Evolutionary conservation across 2,329 filamentous ascomycete genomes (phyloP), one percentile per base, ranked within the genome.

Genomic region (Rugonectria rugulosa): DNA sequence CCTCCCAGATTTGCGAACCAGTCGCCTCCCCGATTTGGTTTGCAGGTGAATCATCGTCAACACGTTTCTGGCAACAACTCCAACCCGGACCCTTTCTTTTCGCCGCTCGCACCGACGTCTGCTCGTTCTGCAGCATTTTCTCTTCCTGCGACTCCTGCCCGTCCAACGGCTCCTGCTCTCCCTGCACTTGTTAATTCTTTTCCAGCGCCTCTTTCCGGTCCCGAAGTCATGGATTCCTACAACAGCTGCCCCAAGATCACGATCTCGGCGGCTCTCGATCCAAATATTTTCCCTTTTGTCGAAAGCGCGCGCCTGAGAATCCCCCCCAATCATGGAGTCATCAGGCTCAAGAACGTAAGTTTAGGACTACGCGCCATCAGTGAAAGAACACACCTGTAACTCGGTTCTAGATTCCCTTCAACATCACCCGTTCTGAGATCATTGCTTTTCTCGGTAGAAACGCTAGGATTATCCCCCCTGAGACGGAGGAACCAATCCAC

Each of bases 391-490:
- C 14, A n/a, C n/a, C 38, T 7, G 38, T 53, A 36, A 52, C 53
- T 53, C n/a, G 5, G n/a, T 41, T n/a, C 1, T 31, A 86, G 84
- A 85, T 86, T 53, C 84, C 84, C 0, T 86, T 84, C 60, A 71
- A 73, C 14, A 79, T 81, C 42, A 81, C 74, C 20, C 78, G 81
- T 4, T 68, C 79, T 12, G 84, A 87, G 65, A 72, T 88, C 15
- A 75, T 85, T 48, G 83, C 84, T 2, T 83, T 87, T 62, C 74
- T 87, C 15, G 85, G 85, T 3, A 80, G 81, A 44, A 85, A n/a
- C n/a, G n/a, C 82, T 62, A 79, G 82, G 19, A 80, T 77, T 53
- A 77, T 87, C 27, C 68, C 85, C 41, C 80, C 78, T 24, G 83
- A 86, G 55, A 68, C 66, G 2, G 75, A 82, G 6, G 84, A 86